A percentile compares a stretch with the other conserved stretches of the same genome.
Conservation (phyloP, 2,329 filamentous ascomycete species). For the Orbilia oligospora region DNA sequence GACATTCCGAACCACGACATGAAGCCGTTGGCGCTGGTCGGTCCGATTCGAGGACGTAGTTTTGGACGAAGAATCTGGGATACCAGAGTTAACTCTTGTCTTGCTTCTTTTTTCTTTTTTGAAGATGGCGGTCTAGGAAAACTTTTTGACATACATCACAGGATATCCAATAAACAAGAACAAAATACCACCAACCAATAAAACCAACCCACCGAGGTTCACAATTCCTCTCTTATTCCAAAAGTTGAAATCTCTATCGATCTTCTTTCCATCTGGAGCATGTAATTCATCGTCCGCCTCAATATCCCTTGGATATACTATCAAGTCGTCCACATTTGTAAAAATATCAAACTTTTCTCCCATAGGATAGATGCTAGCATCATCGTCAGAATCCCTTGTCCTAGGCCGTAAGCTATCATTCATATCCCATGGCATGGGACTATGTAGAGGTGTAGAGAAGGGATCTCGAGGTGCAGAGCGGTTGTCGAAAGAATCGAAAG, state of each 20-base stretch:
- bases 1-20: constrained; percentile 69
- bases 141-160: constrained; percentile 72
- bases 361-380: constrained; percentile 79
- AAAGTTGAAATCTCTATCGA: constrained; percentile 75
- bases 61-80: constrained; percentile 52
- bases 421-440: constrained; percentile 47
- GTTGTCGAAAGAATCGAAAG: constrained; percentile 43
- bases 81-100: constrained; percentile 22
- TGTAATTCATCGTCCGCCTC: constrained; percentile 82
- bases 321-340: constrained; percentile 74
- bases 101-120: neutral
- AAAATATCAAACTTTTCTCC: constrained; percentile 81
- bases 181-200: constrained; percentile 75
- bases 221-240: constrained; percentile 76
- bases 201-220: constrained; percentile 75
- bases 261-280: constrained; percentile 78
- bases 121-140: neutral
- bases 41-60: constrained; percentile 33
- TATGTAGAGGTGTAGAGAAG: constrained; percentile 50
- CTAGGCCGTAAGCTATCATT: constrained; percentile 68
- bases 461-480: constrained; percentile 39
- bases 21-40: constrained; percentile 60
- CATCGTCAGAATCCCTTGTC: constrained; percentile 72
- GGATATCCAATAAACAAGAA: constrained; percentile 79
- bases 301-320: constrained; percentile 79